These are phyloP conservation scores for Mortierella sp. DNA, from an alignment of 371 early-diverging fungal species.

Conservation along the genomic window DNA sequence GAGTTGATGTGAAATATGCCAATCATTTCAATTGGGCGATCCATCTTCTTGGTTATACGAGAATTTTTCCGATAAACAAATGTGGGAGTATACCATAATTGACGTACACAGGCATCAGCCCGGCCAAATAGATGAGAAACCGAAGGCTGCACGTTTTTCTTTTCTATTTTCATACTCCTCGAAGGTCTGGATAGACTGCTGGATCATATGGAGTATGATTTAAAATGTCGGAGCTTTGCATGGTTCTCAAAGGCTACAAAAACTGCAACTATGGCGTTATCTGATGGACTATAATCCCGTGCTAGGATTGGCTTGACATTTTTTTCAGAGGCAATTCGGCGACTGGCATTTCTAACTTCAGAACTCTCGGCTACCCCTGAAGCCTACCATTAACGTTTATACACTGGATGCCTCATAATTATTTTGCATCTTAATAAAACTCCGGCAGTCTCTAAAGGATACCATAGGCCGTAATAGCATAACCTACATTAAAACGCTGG, in stretches of 20 bases:
- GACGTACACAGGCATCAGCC: too few species aligned
- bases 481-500: slow-evolving; percentile 3
- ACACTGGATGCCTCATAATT: background rate
- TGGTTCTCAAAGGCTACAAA: background rate
- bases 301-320: slow-evolving; percentile 21
- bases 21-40: too few species aligned
- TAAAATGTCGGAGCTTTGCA: slow-evolving; percentile 8
- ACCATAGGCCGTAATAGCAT: slow-evolving; percentile 1
- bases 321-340: slow-evolving; percentile 29
- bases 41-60: too few species aligned
- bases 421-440: background rate
- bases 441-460: background rate
- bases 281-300: slow-evolving; percentile 15
- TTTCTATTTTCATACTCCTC: background rate
- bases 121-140: background rate
- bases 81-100: too few species aligned
- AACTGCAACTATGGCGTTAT: slow-evolving; percentile 27
- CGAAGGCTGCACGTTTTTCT: background rate
- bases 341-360: background rate
- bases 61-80: too few species aligned
- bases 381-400: background rate
- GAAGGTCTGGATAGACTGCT: background rate
- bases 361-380: background rate
- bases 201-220: background rate
- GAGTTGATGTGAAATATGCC: too few species aligned